Evolutionary conservation across 2,329 filamentous ascomycete species (phyloP), one percentile per base, ranked within the genome.

Genomic region (Cytospora paraplurivora): DNA sequence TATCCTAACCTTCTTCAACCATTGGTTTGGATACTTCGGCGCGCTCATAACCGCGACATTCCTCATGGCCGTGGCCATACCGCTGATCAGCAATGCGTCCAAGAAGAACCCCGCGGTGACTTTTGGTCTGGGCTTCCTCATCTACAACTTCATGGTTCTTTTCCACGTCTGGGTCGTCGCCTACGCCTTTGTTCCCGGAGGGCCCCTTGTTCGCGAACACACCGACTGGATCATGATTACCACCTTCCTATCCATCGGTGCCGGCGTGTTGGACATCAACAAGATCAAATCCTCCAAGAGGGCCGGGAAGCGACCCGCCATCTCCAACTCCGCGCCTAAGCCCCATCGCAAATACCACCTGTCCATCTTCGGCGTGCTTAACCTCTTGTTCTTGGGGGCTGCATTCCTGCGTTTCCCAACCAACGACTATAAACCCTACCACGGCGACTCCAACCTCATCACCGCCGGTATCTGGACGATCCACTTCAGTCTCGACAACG

Each of bases 131-230:
- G 94, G 91, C 4, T 97, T 97, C 78, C 78, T 97, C 59, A 76
- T 96, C 56, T 99, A 98, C 81, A 97, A 98, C 76, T 83, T 98
- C 71, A 79, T 98, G 79, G 89, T 97, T 5, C 85, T 99, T n/a
- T 97, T 97, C 81, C 94, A 98, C 73, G 93, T 97, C 62, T 99
- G 95, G 95, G 91, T 97, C 41, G 95, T 99, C 12, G 95, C 95
- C 2, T 99, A 99, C 72, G 95, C 95, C 13, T 99, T 99, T 70
- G 95, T 99, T 3, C 95, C 95, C 1, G 95, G 95, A 58, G 95
- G 95, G 1, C 92, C 92, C 3, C 83, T 97, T 1, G 91, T 99
- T 51, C 89, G 95, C 52, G 95, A 99, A 75, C 93, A 89, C 72
- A 99, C 93, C 1, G 94, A 98, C 74, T 97, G 93, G 91, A 84